These are phyloP conservation scores for Isatis lusitanica DNA, from an alignment of 441 rosid species.

Conservation along the genomic window DNA sequence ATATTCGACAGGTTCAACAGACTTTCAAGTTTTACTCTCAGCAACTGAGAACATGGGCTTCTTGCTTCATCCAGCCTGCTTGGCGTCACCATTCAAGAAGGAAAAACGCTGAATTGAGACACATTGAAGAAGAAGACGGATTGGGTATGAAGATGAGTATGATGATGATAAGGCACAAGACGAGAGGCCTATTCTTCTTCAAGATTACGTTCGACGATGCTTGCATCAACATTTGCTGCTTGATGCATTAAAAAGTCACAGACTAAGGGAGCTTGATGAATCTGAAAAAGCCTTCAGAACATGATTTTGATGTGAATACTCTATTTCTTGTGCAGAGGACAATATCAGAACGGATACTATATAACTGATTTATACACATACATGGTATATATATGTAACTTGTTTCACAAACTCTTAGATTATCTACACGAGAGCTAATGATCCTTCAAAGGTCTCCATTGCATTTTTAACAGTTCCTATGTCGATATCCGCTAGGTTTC, in stretches of 20 bases:
- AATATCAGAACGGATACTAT: slow-evolving; percentile 9
- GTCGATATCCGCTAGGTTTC: slow-evolving; percentile 64
- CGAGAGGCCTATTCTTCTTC: slow-evolving; percentile 39
- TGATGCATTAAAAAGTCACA: slow-evolving; percentile 61
- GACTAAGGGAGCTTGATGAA: slow-evolving; percentile 42
- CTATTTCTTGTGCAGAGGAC: neutral
- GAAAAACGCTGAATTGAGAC: slow-evolving; percentile 60
- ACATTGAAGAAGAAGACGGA: slow-evolving; percentile 56
- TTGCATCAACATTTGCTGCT: slow-evolving; percentile 76
- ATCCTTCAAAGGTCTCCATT: slow-evolving; percentile 59
- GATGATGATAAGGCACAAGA: slow-evolving; percentile 36
- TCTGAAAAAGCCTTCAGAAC: slow-evolving; percentile 78
- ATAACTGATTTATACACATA: slow-evolving; percentile 25
- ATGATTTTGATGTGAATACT: slow-evolving; percentile 57
- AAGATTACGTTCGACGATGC: slow-evolving; percentile 58
- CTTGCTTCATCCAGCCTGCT: slow-evolving; percentile 79
- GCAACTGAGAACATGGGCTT: slow-evolving; percentile 97
- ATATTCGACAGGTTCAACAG: slow-evolving; percentile 87
- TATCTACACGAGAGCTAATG: slow-evolving; percentile 66
- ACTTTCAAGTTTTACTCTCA: slow-evolving; percentile 92
- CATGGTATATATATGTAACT: slow-evolving; percentile 7
- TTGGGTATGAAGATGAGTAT: slow-evolving; percentile 30
- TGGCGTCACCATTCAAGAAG: slow-evolving; percentile 73
- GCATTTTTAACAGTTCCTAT: slow-evolving; percentile 59
- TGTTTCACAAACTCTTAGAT: slow-evolving; percentile 15